These are phyloP conservation scores for Puccinia novopanici DNA, from an alignment of 1,284 basidiomycete species.

Conservation along the genomic window DNA sequence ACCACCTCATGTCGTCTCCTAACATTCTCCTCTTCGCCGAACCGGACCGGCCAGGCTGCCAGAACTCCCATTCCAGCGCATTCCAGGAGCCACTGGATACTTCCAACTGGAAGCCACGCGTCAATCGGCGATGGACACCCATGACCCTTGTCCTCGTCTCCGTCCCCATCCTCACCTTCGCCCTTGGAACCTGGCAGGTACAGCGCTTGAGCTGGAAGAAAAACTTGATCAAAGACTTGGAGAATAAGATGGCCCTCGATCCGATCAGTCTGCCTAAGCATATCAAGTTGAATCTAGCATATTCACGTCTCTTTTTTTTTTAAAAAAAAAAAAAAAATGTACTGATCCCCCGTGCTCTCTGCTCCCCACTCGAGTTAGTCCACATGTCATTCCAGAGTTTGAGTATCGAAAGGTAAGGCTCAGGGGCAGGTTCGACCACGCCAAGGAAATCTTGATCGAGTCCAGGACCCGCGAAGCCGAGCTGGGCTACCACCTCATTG, in stretches of 20 bases:
- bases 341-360: conserved; percentile 54
- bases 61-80: conserved; percentile 6
- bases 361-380: conserved; percentile 62
- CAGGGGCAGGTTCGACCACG: conserved; percentile 75
- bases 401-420: conserved; percentile 78
- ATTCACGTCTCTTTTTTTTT: too few relatives aligned
- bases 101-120: conserved; percentile 33
- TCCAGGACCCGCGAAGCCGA: conserved; percentile 85
- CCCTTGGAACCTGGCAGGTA: conserved; percentile 89
- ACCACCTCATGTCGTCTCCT: neutral
- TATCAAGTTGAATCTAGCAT: too few relatives aligned
- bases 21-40: neutral
- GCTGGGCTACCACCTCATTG: conserved; percentile 81
- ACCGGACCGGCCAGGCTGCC: neutral
- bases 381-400: conserved; percentile 67
- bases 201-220: conserved; percentile 93
- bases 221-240: conserved; percentile 86
- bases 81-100: conserved; percentile 38
- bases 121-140: conserved; percentile 59
- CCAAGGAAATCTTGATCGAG: conserved; percentile 75
- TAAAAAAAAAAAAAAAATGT: too few relatives aligned
- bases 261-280: conserved; percentile 77
- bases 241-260: conserved; percentile 79
- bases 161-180: conserved; percentile 86
- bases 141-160: conserved; percentile 74